phyloP scores from a whole-genome alignment of 2,329 filamentous ascomycete genomes.

The Ceratocystis cubensis region DNA sequence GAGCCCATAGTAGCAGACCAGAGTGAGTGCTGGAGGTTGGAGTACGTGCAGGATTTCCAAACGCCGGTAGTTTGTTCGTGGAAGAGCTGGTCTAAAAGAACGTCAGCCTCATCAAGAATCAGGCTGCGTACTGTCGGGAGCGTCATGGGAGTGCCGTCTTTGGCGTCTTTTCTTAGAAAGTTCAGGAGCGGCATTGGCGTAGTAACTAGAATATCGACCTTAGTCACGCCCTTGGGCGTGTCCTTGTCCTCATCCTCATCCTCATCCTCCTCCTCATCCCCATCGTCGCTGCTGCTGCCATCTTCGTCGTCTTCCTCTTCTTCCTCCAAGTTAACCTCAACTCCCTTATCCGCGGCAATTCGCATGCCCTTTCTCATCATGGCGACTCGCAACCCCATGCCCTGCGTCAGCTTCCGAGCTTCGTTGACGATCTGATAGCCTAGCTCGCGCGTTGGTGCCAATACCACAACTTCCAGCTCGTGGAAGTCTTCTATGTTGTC shows the following conservation, averaged over 20 bases:
- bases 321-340: conserved; percentile 27
- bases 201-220: conserved; percentile 32
- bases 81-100: conserved; percentile 83
- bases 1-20: conserved; percentile 98
- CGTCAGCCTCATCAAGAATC: conserved; percentile 87
- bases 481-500: conserved; percentile 33
- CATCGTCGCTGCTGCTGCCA: conserved; percentile 29
- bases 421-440: conserved; percentile 73
- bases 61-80: conserved; percentile 74
- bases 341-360: conserved; percentile 39
- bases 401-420: conserved; percentile 63
- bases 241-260: conserved; percentile 29
- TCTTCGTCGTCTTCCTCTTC: conserved; percentile 31
- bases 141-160: conserved; percentile 34
- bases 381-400: conserved; percentile 66
- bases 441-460: conserved; percentile 69
- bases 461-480: conserved; percentile 52
- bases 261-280: conserved; percentile 26
- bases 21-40: conserved; percentile 59
- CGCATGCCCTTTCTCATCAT: conserved; percentile 78
- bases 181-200: conserved; percentile 56
- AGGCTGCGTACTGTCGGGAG: conserved; percentile 60
- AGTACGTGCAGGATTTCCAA: conserved; percentile 65
- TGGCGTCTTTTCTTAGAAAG: conserved; percentile 40
- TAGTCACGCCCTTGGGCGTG: conserved; percentile 23